Evolutionary conservation across 1,284 basidiomycete genomes (phyloP).

Genomic region (Malassezia nana): DNA sequence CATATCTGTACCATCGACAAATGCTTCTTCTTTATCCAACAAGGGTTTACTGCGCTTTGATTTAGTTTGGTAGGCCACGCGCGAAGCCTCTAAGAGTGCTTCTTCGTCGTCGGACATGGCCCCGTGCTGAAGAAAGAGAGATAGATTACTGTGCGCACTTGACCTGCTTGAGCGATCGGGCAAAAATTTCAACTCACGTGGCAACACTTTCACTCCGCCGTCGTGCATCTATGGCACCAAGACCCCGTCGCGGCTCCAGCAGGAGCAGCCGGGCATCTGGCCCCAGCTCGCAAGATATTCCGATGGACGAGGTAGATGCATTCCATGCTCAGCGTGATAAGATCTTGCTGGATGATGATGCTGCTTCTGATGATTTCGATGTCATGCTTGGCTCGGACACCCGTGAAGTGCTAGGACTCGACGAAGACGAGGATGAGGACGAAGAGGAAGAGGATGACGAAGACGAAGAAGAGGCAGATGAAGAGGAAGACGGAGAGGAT

Average conservation of each 20-base stretch:
- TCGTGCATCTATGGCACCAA: neutral
- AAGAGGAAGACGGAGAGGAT: constrained; percentile 20
- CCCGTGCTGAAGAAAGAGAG: no score
- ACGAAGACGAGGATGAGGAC: constrained; percentile 44
- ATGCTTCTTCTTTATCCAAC: neutral
- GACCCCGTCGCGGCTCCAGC: neutral
- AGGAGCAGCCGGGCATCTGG: neutral
- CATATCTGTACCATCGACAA: constrained; percentile 13
- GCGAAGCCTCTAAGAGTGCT: constrained; percentile 10
- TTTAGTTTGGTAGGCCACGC: constrained; percentile 3
- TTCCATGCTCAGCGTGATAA: constrained; percentile 56
- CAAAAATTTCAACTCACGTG: constrained; percentile 10
- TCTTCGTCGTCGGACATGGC: constrained; percentile 10
- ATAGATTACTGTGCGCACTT: neutral
- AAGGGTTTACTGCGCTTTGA: neutral
- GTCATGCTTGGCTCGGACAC: constrained; percentile 25
- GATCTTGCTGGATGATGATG: constrained; percentile 57
- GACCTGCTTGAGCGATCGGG: no score
- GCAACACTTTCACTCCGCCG: neutral
- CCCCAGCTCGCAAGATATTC: constrained; percentile 20
- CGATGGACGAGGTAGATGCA: constrained; percentile 34
- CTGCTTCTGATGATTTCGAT: constrained; percentile 28
- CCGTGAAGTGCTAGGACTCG: constrained; percentile 32
- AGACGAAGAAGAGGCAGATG: constrained; percentile 40
- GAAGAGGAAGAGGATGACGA: constrained; percentile 24